A percentile compares a stretch with the other conserved stretches of the same genome.
Conservation (phyloP, 1,284 basidiomycete genomes). For the Amanita bisporigera region DNA sequence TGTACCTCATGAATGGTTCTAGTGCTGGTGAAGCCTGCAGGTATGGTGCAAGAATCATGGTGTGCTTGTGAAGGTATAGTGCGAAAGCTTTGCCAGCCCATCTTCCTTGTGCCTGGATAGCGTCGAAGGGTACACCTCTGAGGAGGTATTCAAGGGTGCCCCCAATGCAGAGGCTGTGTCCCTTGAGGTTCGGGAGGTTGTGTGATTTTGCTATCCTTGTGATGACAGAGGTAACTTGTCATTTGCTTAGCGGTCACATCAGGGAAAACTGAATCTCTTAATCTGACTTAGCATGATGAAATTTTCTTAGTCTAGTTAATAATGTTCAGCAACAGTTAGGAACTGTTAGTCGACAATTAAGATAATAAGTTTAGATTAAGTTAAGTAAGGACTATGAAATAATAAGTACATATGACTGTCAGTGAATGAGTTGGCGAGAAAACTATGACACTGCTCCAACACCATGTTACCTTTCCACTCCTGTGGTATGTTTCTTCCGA, state of each 20-base stretch:
- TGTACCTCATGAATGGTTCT: not conserved
- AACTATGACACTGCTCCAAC: no score
- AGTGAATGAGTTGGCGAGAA: no score
- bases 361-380: no score
- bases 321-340: no score
- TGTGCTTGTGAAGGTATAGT: not conserved
- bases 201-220: not conserved
- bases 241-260: constrained; percentile 17
- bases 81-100: not conserved
- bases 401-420: no score
- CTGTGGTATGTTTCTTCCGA: constrained; percentile 27
- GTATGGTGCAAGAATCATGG: not conserved
- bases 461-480: constrained; percentile 43
- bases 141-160: not conserved
- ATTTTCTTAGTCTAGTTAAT: no score
- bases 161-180: not conserved
- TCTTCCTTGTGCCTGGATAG: not conserved
- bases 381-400: no score
- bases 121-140: not conserved
- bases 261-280: no score
- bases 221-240: not conserved
- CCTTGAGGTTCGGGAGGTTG: not conserved
- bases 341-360: no score
- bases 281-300: no score
- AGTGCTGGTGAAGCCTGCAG: not conserved